These are phyloP conservation scores for Albugo laibachii DNA, from an alignment of 352 stramenopile species.

Conservation along the genomic window DNA sequence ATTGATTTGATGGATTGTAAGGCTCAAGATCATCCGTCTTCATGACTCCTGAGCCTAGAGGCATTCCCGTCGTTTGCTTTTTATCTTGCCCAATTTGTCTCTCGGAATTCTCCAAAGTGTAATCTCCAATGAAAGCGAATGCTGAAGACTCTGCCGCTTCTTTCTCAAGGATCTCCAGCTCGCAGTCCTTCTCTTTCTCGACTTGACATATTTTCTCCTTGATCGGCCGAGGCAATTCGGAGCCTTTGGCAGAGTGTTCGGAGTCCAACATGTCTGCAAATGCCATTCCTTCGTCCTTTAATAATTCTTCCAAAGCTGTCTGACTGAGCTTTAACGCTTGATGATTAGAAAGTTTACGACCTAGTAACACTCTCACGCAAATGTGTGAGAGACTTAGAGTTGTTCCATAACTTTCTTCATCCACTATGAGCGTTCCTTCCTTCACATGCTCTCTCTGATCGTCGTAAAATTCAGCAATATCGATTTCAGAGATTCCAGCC, in stretches of 20 bases:
- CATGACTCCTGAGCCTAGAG: slow-evolving; percentile 9
- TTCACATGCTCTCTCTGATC: slow-evolving; percentile 72
- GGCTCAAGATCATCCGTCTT: slow-evolving; percentile 43
- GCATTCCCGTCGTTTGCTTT: slow-evolving; percentile 3
- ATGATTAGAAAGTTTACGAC: slow-evolving; percentile 50
- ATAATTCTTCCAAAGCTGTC: slow-evolving; percentile 55
- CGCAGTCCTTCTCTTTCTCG: slow-evolving; percentile 4
- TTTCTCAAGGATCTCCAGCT: slow-evolving; percentile 6
- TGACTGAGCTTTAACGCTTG: slow-evolving; percentile 74
- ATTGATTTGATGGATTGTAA: slow-evolving; percentile 67
- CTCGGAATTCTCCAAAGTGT: slow-evolving; percentile 6
- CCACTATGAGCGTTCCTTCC: slow-evolving; percentile 67
- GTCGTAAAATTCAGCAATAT: slow-evolving; percentile 71
- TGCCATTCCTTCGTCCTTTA: slow-evolving; percentile 46
- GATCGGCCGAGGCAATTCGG: slow-evolving; percentile 9
- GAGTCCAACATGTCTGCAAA: slow-evolving; percentile 36
- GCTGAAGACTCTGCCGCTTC: slow-evolving; percentile 13
- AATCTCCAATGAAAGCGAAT: slow-evolving; percentile 58
- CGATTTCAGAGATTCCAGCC: slow-evolving; percentile 66
- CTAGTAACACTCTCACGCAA: slow-evolving; percentile 56
- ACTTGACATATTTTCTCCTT: slow-evolving; percentile 11
- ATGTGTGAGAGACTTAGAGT: slow-evolving; percentile 64
- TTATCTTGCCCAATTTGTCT: slow-evolving; percentile 8
- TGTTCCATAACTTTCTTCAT: slow-evolving; percentile 66
- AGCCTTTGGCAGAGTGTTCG: slow-evolving; percentile 5